Evolutionary conservation across 192 early-diverging fungal genomes (phyloP), one percentile per base, ranked within the genome.

Genomic region (Thamnidium elegans): DNA sequence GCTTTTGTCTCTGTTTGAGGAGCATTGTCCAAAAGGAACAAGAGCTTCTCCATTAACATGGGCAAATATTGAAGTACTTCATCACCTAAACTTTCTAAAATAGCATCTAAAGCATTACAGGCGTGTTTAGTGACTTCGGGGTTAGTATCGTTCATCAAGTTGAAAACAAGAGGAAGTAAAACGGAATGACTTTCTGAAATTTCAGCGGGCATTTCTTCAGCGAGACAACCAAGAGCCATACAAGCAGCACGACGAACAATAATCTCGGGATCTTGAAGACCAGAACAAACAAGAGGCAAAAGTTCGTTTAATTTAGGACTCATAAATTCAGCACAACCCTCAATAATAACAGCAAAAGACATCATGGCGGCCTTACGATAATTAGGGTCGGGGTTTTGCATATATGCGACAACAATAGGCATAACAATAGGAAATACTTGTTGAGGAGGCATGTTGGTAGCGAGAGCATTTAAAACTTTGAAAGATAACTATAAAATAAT

Each of bases 331-430:
- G 92, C 88, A 51, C 90, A 90, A 8, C 92, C 90, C 68, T 95
- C 94, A 36, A 92, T 84, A 53, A 89, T 75, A 58, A 85, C 75
- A 62, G 87, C 89, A 69, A 96, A 82, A 26, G 86, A 84, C 71
- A 96, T 84, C 90, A 96, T 92, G 43, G 89, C 85, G 42, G 91
- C 93, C 70, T 92, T 92, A 58, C 94, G 85, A 67, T 77, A 84
- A 56, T 80, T 78, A 42, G 90, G 86, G 58, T 90, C 82, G 7
- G 83, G 65, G 59, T 84, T 91, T 58, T 89, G 85, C 85, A 91
- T 87, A 67, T 93, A 93, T 53, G 78, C 70, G 42, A 92, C 56
- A 54, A 96, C 86, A 62, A 84, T 76, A 6, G 84, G 65, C 62
- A 90, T 79, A 55, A 90, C 85, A 8, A 81, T 72, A 11, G 91